Evolutionary conservation across 129 eudicot species (phyloP).

Genomic region (Tanacetum coccineum): DNA sequence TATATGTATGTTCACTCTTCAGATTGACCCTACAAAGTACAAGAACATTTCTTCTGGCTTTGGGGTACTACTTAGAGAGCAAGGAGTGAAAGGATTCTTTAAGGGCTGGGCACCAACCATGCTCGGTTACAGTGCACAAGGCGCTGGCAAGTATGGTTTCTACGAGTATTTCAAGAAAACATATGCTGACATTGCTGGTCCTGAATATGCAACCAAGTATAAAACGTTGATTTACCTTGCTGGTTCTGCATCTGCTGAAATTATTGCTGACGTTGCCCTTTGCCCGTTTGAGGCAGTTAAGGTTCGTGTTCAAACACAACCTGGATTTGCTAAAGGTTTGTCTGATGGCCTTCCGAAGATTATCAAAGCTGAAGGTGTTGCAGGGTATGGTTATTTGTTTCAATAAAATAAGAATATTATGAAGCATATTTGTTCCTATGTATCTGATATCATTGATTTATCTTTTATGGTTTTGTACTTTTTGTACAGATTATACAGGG

Average conservation of each 20-base stretch:
- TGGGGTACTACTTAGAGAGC: conserved; percentile 69
- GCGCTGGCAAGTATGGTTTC: conserved; percentile 77
- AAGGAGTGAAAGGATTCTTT: conserved; percentile 69
- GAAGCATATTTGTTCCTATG: not conserved
- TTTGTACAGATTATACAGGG: conserved; percentile 64
- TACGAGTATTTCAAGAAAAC: conserved; percentile 84
- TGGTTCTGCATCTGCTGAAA: conserved; percentile 87
- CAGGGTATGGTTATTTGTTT: conserved; percentile 45
- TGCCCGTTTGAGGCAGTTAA: conserved; percentile 93
- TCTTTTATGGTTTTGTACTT: not conserved
- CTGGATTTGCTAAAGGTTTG: conserved; percentile 75
- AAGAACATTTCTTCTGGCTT: conserved; percentile 70
- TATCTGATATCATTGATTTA: not conserved
- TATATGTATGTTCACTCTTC: conserved; percentile 13
- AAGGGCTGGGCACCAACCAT: conserved; percentile 94
- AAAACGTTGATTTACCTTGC: conserved; percentile 82
- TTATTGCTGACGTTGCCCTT: conserved; percentile 78
- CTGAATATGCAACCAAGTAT: conserved; percentile 79
- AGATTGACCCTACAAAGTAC: conserved; percentile 88
- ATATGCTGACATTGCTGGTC: conserved; percentile 80
- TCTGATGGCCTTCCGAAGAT: conserved; percentile 81
- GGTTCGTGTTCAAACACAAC: conserved; percentile 95
- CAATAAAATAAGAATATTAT: not conserved
- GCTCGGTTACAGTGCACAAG: conserved; percentile 79
- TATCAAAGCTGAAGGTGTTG: conserved; percentile 65